phyloP scores from a whole-genome alignment of 768 basidiomycete species.

The Rhodotorula paludigena region DNA sequence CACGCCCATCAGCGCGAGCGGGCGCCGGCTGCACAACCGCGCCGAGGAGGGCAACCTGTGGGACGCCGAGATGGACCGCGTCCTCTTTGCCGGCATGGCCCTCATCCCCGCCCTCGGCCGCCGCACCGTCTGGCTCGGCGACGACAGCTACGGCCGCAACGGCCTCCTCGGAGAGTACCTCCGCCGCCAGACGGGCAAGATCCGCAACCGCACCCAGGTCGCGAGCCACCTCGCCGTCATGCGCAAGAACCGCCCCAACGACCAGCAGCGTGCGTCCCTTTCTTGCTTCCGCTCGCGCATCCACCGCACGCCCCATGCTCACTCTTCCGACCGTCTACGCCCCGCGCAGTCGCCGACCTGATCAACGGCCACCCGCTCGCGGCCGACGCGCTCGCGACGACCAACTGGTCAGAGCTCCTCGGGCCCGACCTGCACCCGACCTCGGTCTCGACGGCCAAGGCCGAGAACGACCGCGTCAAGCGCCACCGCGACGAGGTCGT shows the following conservation, averaged over 20 bases:
- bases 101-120: conserved; percentile 15
- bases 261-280: conserved; percentile 3
- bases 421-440: conserved; percentile 6
- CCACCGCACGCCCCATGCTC: too few relatives aligned
- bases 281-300: neutral
- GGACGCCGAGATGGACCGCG: neutral
- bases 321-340: too few relatives aligned
- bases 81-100: neutral
- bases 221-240: neutral
- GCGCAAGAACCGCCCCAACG: neutral
- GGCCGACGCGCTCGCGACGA: neutral
- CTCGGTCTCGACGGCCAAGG: neutral
- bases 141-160: conserved; percentile 10
- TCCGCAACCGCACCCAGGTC: conserved; percentile 3
- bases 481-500: neutral
- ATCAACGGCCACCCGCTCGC: neutral
- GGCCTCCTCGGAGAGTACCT: conserved; percentile 19
- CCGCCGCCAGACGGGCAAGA: conserved; percentile 19
- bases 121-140: conserved; percentile 8
- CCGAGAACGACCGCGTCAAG: neutral
- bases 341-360: neutral
- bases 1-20: too few relatives aligned
- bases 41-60: neutral
- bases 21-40: neutral
- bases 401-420: conserved; percentile 16